A percentile compares a stretch with the other conserved stretches of the same genome.
Evolutionary conservation across 2,329 filamentous ascomycete species (phyloP).

Genomic region (Botrytis pseudocinerea): DNA sequence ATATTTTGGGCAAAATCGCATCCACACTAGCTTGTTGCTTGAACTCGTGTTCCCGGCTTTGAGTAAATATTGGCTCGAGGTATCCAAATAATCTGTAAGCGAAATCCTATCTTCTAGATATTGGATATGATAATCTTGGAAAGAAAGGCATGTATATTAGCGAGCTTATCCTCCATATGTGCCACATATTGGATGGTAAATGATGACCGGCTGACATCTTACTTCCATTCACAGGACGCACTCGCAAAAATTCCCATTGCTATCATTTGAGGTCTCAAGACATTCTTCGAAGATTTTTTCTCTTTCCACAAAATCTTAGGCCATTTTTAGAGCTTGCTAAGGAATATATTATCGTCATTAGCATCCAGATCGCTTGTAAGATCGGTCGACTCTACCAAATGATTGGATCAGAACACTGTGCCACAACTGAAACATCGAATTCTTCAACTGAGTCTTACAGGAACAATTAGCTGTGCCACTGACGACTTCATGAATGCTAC

Average conservation of each 20-base stretch:
- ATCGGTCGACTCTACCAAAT: not conserved
- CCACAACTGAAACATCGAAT: not conserved
- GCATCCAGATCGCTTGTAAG: not conserved
- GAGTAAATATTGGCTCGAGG: not conserved
- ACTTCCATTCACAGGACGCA: not conserved
- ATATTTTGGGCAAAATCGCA: not conserved
- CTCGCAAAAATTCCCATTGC: not conserved
- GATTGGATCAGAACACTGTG: not conserved
- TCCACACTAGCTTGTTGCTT: not conserved
- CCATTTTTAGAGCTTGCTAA: not conserved
- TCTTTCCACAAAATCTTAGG: not conserved
- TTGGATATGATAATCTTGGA: not conserved
- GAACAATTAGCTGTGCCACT: not conserved
- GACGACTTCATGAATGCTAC: not conserved
- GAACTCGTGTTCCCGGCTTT: accelerated
- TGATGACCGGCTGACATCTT: not conserved
- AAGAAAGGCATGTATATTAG: not conserved
- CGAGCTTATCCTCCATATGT: not conserved
- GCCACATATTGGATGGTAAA: not conserved
- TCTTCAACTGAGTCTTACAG: not conserved
- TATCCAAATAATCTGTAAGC: not conserved
- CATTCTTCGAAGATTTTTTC: not conserved
- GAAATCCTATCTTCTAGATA: not conserved
- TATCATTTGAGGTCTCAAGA: not conserved
- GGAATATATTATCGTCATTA: not conserved